phyloP scores from a whole-genome alignment of 345 rosid species.

The Brassica juncea region DNA sequence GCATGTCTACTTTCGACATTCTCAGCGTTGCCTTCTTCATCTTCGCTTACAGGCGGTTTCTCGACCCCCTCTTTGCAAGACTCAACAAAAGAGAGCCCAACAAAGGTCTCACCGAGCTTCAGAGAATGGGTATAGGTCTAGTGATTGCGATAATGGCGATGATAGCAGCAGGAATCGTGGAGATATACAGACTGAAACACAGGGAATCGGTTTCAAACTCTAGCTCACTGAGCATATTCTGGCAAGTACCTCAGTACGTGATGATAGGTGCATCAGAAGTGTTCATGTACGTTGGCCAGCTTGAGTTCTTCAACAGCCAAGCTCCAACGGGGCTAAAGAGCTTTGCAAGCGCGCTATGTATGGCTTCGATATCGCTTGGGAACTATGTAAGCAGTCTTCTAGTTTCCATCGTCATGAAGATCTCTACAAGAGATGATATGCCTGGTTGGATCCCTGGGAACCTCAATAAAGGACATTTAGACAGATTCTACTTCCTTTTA shows the following conservation, averaged over 20 bases:
- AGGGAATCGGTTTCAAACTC: constrained; percentile 47
- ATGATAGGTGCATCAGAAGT: constrained; percentile 95
- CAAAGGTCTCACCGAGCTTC: constrained; percentile 82
- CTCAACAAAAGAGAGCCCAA: constrained; percentile 47
- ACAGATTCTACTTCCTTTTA: constrained; percentile 84
- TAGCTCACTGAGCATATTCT: constrained; percentile 80
- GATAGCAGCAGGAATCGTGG: constrained; percentile 78
- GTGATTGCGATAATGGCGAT: constrained; percentile 76
- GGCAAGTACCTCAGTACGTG: constrained; percentile 95
- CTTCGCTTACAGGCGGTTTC: constrained; percentile 71
- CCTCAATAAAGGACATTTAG: constrained; percentile 89
- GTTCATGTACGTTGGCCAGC: constrained; percentile 94
- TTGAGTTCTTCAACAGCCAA: constrained; percentile 92
- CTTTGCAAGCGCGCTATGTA: constrained; percentile 93
- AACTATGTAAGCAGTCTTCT: constrained; percentile 90
- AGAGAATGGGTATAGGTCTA: constrained; percentile 90
- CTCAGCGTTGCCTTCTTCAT: constrained; percentile 77
- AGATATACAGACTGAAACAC: constrained; percentile 61
- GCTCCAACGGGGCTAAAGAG: constrained; percentile 91
- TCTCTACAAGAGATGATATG: constrained; percentile 63
- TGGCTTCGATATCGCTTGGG: constrained; percentile 94
- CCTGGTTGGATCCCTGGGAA: constrained; percentile 97
- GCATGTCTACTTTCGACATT: constrained; percentile 96
- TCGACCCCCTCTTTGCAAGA: constrained; percentile 63
- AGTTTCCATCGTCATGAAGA: constrained; percentile 77